phyloP scores from a whole-genome alignment of 2,329 filamentous ascomycete genomes.

The Colletotrichum echinochloae region DNA sequence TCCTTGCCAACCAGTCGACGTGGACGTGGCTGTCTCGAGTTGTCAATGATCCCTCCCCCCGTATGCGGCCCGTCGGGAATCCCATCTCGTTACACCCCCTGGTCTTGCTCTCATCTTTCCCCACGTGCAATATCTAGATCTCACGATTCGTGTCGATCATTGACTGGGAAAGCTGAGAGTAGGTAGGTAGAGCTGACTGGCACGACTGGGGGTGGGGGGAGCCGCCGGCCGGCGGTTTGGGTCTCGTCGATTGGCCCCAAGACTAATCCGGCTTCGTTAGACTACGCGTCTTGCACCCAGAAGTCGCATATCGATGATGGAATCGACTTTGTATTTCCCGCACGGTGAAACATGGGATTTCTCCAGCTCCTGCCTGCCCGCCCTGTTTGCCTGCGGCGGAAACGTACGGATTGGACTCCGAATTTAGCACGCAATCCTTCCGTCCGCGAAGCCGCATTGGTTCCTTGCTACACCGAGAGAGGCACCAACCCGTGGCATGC shows the following conservation, averaged over 20 bases:
- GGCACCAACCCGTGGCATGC: constrained; percentile 29
- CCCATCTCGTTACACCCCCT: constrained; percentile 20
- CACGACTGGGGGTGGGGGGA: no score
- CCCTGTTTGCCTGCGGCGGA: neutral
- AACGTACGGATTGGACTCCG: constrained; percentile 18
- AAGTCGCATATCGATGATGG: constrained; percentile 32
- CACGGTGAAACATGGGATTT: constrained; percentile 40
- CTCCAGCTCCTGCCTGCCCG: constrained; percentile 9
- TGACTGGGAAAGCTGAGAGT: neutral
- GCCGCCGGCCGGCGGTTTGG: neutral
- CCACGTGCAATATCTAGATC: constrained; percentile 36
- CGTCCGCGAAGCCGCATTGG: constrained; percentile 9
- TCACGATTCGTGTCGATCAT: constrained; percentile 34
- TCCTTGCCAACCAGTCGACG: constrained; percentile 4
- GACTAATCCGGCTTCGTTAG: constrained; percentile 1
- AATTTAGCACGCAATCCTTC: constrained; percentile 27
- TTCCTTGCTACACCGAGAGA: neutral
- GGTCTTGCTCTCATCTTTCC: constrained; percentile 1
- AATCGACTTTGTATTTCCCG: constrained; percentile 31
- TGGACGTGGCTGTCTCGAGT: neutral
- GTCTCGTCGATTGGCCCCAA: neutral
- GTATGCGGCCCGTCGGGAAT: constrained; percentile 32
- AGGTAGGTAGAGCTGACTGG: no score
- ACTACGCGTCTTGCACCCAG: neutral
- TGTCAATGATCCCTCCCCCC: constrained; percentile 9